A percentile compares a stretch with the other conserved stretches of the same genome.
These are phyloP conservation scores for Fusarium tuaranense DNA, from an alignment of 2,329 filamentous ascomycete species.

Conservation along the genomic window DNA sequence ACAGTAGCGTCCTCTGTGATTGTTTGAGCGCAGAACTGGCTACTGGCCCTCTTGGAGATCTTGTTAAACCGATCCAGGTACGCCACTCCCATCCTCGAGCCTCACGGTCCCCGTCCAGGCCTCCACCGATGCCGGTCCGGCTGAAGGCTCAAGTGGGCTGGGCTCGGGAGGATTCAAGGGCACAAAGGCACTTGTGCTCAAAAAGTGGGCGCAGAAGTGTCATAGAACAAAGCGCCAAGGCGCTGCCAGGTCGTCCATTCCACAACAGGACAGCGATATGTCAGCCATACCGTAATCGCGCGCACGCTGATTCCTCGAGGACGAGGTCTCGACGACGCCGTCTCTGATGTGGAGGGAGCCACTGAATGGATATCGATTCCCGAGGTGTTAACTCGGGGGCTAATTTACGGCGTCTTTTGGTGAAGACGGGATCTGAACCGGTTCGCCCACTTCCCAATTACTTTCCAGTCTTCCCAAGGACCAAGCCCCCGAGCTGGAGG, in stretches of 20 bases:
- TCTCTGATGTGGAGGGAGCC: conserved; percentile 23
- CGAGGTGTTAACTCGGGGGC: conserved; percentile 12
- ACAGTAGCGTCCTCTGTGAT: neutral
- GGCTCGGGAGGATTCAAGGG: conserved; percentile 3
- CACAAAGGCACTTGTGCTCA: conserved; percentile 3
- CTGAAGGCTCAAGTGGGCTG: conserved; percentile 20
- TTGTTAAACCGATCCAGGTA: neutral
- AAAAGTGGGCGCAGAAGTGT: conserved; percentile 29
- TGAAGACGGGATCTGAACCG: neutral
- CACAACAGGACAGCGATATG: conserved; percentile 31
- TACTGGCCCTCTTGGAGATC: conserved; percentile 6
- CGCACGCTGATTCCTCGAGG: conserved; percentile 35
- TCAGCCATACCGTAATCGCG: conserved; percentile 35
- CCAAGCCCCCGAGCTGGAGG: conserved; percentile 3
- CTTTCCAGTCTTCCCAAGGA: neutral
- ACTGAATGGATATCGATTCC: conserved; percentile 6
- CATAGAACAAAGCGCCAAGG: conserved; percentile 37
- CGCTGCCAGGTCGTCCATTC: conserved; percentile 23
- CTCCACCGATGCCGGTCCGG: conserved; percentile 6
- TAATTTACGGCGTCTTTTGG: neutral
- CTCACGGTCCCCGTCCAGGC: neutral
- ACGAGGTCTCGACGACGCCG: conserved; percentile 8
- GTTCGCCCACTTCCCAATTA: neutral
- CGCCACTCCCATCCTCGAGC: conserved; percentile 1
- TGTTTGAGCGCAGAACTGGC: conserved; percentile 1